phyloP scores from a whole-genome alignment of 148 eudicot species.

The Mesembryanthemum crystallinum region DNA sequence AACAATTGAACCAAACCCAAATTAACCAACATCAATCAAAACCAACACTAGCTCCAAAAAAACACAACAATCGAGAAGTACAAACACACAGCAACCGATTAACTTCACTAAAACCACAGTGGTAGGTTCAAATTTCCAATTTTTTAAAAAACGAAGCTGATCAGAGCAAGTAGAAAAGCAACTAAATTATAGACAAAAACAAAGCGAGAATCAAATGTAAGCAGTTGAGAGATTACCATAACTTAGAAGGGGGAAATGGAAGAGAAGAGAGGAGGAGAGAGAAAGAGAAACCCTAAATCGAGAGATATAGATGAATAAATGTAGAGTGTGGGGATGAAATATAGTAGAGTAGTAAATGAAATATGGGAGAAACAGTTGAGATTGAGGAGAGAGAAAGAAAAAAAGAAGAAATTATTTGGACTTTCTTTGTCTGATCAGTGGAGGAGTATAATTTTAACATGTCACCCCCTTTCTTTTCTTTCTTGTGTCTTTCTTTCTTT shows the following conservation, averaged over 20 bases:
- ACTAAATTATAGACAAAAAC: background rate
- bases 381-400: conserved; percentile 22
- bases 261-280: background rate
- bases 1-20: conserved; percentile 1
- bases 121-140: background rate
- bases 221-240: conserved; percentile 23
- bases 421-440: conserved; percentile 26
- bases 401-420: conserved; percentile 21
- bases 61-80: background rate
- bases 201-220: conserved; percentile 14
- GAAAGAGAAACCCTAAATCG: conserved; percentile 32
- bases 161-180: conserved; percentile 4
- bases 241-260: background rate
- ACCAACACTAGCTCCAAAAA: background rate
- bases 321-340: background rate
- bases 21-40: background rate
- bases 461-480: conserved; percentile 12
- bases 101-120: background rate
- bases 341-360: conserved; percentile 24
- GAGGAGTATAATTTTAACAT: background rate
- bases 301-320: conserved; percentile 1
- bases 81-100: background rate
- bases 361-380: conserved; percentile 31
- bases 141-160: background rate
- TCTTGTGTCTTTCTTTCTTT: background rate